Percentiles rank a stretch among this genome's conserved stretches.
Conservation (phyloP, 192 early-diverging fungal genomes). For the Coemansia sp. region DNA sequence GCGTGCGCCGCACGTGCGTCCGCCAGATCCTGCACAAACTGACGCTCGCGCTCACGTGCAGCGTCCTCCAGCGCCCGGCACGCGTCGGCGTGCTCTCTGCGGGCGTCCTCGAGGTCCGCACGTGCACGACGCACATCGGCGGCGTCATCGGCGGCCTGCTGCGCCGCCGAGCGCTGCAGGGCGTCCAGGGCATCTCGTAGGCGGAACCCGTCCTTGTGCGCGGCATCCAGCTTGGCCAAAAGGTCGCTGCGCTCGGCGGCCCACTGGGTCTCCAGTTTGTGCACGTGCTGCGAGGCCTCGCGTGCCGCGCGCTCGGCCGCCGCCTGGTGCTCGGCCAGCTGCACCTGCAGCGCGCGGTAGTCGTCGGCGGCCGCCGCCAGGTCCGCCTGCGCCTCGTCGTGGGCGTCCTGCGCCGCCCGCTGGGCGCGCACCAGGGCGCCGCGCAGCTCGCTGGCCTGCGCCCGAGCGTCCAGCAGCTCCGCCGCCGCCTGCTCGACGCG, state of each 20-base stretch:
- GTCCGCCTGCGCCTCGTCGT: constrained; percentile 30
- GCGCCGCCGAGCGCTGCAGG: constrained; percentile 26
- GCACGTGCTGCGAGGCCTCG: constrained; percentile 16
- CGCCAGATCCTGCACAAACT: constrained; percentile 18
- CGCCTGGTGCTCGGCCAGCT: constrained; percentile 15
- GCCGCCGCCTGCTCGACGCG: constrained; percentile 25
- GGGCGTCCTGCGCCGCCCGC: constrained; percentile 41
- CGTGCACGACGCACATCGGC: constrained; percentile 30
- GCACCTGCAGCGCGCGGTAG: constrained; percentile 33
- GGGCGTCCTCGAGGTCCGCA: constrained; percentile 22
- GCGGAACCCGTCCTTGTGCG: constrained; percentile 46
- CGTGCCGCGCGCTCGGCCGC: constrained; percentile 10
- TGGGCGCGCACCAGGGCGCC: constrained; percentile 41
- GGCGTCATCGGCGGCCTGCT: constrained; percentile 27
- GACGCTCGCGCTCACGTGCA: constrained; percentile 22
- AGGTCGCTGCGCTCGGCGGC: constrained; percentile 26
- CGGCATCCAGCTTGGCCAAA: constrained; percentile 41
- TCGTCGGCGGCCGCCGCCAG: constrained; percentile 35
- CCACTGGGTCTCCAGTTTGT: constrained; percentile 30
- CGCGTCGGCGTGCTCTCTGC: constrained; percentile 9
- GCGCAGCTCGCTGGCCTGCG: constrained; percentile 47
- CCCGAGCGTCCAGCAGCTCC: constrained; percentile 27
- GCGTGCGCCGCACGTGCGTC: constrained; percentile 6
- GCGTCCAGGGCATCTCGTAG: constrained; percentile 42
- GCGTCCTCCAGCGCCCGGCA: constrained; percentile 19